Base-by-base conservation (phyloP, 2,329 filamentous ascomycete genomes). In the Diaporthe vaccinii region DNA sequence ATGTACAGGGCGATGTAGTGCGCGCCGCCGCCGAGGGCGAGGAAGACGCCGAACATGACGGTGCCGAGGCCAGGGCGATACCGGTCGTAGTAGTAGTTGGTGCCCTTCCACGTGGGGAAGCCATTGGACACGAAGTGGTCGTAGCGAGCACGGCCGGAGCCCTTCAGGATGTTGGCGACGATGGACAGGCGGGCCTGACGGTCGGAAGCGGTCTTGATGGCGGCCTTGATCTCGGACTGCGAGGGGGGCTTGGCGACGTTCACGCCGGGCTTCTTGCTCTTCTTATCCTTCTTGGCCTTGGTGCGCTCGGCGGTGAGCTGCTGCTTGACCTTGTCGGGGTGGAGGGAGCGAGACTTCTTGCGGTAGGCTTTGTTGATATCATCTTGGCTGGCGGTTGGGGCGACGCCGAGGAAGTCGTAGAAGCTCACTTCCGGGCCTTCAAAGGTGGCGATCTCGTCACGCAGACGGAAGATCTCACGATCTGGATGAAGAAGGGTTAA, bases 51-150 rank as follows among this genome's bases (percentile, higher is more conserved):
- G 36, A 93, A 76, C 70, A 98, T 84, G 61, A 98, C 97, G 20
- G 94, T 94, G 75, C 95, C 95, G 59, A 98, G 87, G 12, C 97
- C 97, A 2, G 97, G 97, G 28, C 97, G 91, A 89, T 96, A 98
- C 75, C 97, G 93, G 80, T 92, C 92, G 87, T 99, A 99, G 89
- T 98, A 99, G 90, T 99, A 99, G 77, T 97, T 96, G 59, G 96
- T 98, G 75, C 97, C 97, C 87, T 96, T 96, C 97, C 97, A 99
- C 74, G 91, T 91, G 44, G 97, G 97, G 87, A 99, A 99, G 77
- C 97, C 97, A 84, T 98, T 95, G 83, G 88, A 86, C 76, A 98
- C 86, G 87, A 98, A 99, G 84, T 98, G 93, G 83, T 99, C 96
- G 85, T 99, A 99, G 78, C 97, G 93, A 79, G 95, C 94, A 78